Conservation (phyloP, 73 alveolate species). For the Paramecium bursaria region DNA sequence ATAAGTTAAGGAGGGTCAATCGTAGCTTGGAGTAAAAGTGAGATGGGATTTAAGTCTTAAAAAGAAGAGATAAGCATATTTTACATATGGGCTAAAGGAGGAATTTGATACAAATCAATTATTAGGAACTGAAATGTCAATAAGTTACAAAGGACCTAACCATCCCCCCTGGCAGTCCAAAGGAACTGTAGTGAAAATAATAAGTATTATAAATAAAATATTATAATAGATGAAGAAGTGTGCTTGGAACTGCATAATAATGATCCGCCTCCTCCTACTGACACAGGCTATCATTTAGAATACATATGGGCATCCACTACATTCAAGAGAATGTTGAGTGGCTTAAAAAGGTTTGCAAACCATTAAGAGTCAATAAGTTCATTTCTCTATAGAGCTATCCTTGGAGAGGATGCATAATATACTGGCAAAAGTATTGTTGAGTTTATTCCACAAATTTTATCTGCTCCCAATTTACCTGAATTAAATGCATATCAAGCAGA, state of each 20-base stretch:
- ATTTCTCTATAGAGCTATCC: constrained; percentile 87
- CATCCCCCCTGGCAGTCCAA: constrained; percentile 76
- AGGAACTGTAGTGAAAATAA: constrained; percentile 94
- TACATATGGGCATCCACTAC: constrained; percentile 99
- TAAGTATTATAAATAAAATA: too few relatives aligned
- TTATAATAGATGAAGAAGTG: constrained; percentile 95
- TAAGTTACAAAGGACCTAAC: constrained; percentile 44
- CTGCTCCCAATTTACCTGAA: constrained; percentile 98
- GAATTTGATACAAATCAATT: constrained; percentile 60
- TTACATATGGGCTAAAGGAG: constrained; percentile 56
- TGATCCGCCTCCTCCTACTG: constrained; percentile 83
- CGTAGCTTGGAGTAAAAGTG: neutral
- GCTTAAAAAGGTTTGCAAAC: constrained; percentile 85
- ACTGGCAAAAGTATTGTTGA: constrained; percentile 62
- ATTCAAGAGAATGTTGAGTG: constrained; percentile 96
- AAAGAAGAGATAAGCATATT: constrained; percentile 62
- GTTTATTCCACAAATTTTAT: constrained; percentile 83
- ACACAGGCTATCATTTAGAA: constrained; percentile 89
- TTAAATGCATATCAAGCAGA: constrained; percentile 93
- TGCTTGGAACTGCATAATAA: constrained; percentile 85
- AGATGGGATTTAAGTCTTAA: constrained; percentile 69
- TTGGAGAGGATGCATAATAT: constrained; percentile 90
- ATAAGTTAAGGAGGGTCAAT: constrained; percentile 50
- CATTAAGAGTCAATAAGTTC: constrained; percentile 86
- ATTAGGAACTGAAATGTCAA: constrained; percentile 52